These are phyloP conservation scores for Aspergillus chevalieri DNA, from an alignment of 2,329 filamentous ascomycete genomes.

Conservation along the genomic window DNA sequence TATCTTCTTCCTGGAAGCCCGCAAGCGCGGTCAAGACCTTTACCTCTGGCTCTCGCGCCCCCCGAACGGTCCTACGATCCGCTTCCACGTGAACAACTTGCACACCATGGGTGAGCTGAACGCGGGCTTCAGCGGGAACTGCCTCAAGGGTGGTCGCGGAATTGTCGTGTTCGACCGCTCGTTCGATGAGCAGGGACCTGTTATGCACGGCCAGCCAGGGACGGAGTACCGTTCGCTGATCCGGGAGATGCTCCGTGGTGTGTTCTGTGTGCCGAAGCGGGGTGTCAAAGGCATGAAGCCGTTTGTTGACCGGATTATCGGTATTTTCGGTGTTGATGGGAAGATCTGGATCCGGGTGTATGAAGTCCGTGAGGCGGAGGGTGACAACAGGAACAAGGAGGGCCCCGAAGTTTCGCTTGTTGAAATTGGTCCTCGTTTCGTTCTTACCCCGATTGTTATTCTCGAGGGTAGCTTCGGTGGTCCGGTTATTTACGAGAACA, in stretches of 20 bases:
- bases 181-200: slow-evolving; percentile 69
- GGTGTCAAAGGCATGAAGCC: slow-evolving; percentile 86
- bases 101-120: slow-evolving; percentile 97
- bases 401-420: slow-evolving; percentile 71
- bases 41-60: slow-evolving; percentile 92
- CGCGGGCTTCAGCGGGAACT: slow-evolving; percentile 79
- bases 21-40: slow-evolving; percentile 80
- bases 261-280: slow-evolving; percentile 80
- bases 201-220: slow-evolving; percentile 56
- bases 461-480: slow-evolving; percentile 92
- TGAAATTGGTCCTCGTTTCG: slow-evolving; percentile 90
- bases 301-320: slow-evolving; percentile 92
- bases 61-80: slow-evolving; percentile 71
- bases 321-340: slow-evolving; percentile 81
- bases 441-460: slow-evolving; percentile 90
- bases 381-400: slow-evolving; percentile 47
- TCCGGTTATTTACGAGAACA: slow-evolving; percentile 96
- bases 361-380: slow-evolving; percentile 79
- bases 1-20: slow-evolving; percentile 88
- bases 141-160: slow-evolving; percentile 84
- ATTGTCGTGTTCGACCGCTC: slow-evolving; percentile 84
- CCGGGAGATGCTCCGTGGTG: slow-evolving; percentile 83
- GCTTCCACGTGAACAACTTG: slow-evolving; percentile 52
- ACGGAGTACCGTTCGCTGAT: slow-evolving; percentile 47
- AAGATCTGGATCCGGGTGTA: slow-evolving; percentile 97